These are phyloP conservation scores for Leccinum brunneo-olivaceum DNA, from an alignment of 1,284 basidiomycete genomes.

Conservation along the genomic window DNA sequence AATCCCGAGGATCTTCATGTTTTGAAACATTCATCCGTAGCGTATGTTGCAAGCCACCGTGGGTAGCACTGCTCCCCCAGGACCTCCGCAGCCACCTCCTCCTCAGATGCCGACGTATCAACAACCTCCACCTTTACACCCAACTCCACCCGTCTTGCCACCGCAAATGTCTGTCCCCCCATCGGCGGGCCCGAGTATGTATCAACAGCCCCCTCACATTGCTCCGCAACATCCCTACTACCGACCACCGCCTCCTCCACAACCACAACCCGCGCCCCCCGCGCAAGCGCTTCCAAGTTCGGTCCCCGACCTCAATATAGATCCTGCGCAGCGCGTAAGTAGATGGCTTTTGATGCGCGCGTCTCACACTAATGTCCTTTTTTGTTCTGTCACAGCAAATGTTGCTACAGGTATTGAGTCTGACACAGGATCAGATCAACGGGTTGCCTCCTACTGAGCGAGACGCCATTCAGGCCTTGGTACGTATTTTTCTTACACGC, in stretches of 20 bases:
- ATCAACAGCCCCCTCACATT: slow-evolving; percentile 36
- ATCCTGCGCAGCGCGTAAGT: slow-evolving; percentile 30
- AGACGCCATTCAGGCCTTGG: slow-evolving; percentile 80
- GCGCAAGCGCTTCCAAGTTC: slow-evolving; percentile 24
- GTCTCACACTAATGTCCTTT: not conserved
- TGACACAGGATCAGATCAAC: slow-evolving; percentile 86
- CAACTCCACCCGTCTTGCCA: slow-evolving; percentile 32
- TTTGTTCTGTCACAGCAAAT: slow-evolving; percentile 49
- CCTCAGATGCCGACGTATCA: slow-evolving; percentile 29
- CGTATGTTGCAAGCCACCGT: slow-evolving; percentile 31
- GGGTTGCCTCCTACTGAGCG: slow-evolving; percentile 78
- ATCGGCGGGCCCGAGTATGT: slow-evolving; percentile 30
- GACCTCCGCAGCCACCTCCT: slow-evolving; percentile 29
- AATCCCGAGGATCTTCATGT: slow-evolving; percentile 10
- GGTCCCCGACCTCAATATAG: slow-evolving; percentile 30
- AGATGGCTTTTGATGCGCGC: not conserved
- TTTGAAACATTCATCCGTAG: slow-evolving; percentile 20
- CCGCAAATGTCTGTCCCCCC: slow-evolving; percentile 30
- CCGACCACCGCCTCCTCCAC: slow-evolving; percentile 29
- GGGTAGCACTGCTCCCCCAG: slow-evolving; percentile 15
- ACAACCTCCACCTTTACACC: slow-evolving; percentile 33
- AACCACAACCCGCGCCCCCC: slow-evolving; percentile 25
- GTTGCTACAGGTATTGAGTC: slow-evolving; percentile 78
- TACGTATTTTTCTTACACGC: slow-evolving; percentile 37
- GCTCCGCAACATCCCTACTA: slow-evolving; percentile 43